Conservation (phyloP, 2,329 filamentous ascomycete genomes). For the Colletotrichum gloeosporioides region DNA sequence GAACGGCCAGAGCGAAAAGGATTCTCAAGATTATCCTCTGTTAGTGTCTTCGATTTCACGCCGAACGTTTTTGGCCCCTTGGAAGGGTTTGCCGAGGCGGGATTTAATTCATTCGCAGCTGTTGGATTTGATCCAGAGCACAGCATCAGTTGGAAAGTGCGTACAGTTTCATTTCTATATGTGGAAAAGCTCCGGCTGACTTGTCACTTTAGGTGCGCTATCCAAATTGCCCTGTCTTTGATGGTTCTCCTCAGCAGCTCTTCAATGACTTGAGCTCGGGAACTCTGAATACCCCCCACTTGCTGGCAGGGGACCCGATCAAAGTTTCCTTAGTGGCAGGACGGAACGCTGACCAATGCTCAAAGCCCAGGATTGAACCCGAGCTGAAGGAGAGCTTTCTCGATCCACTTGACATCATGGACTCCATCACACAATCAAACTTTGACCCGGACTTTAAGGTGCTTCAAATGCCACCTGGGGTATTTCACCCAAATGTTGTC, state of each 20-base stretch:
- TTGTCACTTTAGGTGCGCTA: not conserved
- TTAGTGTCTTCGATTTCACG: not conserved
- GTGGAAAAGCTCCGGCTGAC: accelerated
- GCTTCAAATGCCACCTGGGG: not conserved
- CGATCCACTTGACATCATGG: not conserved
- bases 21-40: not conserved
- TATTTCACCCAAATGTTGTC: not conserved
- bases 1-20: not conserved
- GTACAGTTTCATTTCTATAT: not conserved
- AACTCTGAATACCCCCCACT: not conserved
- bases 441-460: not conserved
- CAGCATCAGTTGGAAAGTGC: not conserved
- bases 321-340: not conserved
- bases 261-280: not conserved
- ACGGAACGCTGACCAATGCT: not conserved
- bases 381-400: not conserved
- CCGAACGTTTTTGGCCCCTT: not conserved
- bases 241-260: not conserved
- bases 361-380: not conserved
- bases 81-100: not conserved
- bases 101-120: not conserved
- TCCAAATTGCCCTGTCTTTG: not conserved
- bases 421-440: not conserved
- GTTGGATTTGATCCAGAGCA: not conserved
- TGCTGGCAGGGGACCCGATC: not conserved